Evolutionary conservation across 805 yeast genomes (phyloP).

Genomic region (Yamadazyma akitaensis): DNA sequence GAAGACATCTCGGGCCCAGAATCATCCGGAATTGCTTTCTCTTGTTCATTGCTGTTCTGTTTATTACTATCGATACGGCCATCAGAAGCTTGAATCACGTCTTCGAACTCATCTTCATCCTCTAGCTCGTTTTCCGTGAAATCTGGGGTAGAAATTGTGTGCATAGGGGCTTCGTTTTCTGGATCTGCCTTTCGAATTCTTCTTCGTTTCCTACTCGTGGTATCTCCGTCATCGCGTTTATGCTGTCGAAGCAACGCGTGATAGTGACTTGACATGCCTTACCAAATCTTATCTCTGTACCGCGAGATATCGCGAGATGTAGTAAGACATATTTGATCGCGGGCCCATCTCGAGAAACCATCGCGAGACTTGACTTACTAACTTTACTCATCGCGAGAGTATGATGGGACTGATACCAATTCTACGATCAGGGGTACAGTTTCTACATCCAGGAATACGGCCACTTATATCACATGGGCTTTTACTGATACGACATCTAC

Average conservation of each 20-base stretch:
- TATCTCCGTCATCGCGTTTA: neutral
- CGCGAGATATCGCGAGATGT: neutral
- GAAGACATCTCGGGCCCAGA: too few relatives aligned
- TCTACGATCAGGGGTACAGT: neutral
- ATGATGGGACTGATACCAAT: neutral
- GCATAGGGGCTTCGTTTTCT: neutral
- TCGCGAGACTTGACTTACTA: neutral
- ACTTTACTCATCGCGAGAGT: neutral
- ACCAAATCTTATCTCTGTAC: neutral
- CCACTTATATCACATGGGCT: neutral
- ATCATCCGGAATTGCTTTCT: neutral
- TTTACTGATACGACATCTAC: conserved; percentile 5
- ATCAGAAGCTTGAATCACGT: conserved; percentile 12
- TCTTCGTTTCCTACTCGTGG: neutral
- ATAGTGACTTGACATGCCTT: conserved; percentile 8
- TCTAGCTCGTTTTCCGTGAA: neutral
- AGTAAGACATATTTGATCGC: too few relatives aligned
- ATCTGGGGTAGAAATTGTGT: neutral
- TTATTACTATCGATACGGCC: neutral
- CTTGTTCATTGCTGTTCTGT: neutral
- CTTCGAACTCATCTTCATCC: conserved; percentile 23
- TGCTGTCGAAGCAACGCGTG: conserved; percentile 14
- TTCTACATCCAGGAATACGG: neutral
- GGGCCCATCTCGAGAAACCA: neutral
- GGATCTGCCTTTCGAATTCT: neutral